Base-by-base conservation (phyloP, 257 asterid genomes). In the Coffea canephora region DNA sequence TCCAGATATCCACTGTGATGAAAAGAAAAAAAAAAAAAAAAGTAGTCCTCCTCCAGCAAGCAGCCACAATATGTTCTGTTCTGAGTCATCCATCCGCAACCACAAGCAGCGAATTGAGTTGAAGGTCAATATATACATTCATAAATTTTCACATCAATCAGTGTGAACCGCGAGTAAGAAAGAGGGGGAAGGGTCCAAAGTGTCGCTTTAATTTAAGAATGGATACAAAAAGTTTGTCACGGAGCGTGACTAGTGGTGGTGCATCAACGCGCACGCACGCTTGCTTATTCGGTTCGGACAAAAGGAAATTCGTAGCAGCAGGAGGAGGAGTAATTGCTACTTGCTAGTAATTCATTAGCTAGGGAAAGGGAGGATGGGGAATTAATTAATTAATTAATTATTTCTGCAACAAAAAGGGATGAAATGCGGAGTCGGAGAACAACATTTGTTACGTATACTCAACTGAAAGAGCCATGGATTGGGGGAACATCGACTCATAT, bases 401-500 rank as follows among this genome's bases (percentile, higher is more conserved):
- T 18, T 25, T 11, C 34, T 31, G 34, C 34, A 31, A 27, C 25
- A 12, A 48, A 73, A 59, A 62, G 16, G 34, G 3, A 27, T 43
- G 8, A 67, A 75, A 15, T 59, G 61, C 43, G 23, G 75, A 72
- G 81, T 45, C 39, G 83, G 76, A 77, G 61, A 55, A 72, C 76
- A 84, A 81, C 77, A 81, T 36, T 36, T 8, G 85, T 78, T 84
- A 76, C 83, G 87, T 69, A 81, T 19, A 18, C 78, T 75, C n/a
- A 71, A 67, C 67, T 23, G 19, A 68, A 71, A 50, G 34, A 69
- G 83, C 74, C 71, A 77, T 21, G 57, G 54, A 36, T 67, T 57
- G 25, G 36, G 74, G 83, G 76, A 81, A 80, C 86, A 83, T 55
- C 14, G 18, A 21, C 46, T 36, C 54, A 50, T 75, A 46, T 36